phyloP scores from a whole-genome alignment of 2,329 filamentous ascomycete species.

The Keithomyces neogunnii region DNA sequence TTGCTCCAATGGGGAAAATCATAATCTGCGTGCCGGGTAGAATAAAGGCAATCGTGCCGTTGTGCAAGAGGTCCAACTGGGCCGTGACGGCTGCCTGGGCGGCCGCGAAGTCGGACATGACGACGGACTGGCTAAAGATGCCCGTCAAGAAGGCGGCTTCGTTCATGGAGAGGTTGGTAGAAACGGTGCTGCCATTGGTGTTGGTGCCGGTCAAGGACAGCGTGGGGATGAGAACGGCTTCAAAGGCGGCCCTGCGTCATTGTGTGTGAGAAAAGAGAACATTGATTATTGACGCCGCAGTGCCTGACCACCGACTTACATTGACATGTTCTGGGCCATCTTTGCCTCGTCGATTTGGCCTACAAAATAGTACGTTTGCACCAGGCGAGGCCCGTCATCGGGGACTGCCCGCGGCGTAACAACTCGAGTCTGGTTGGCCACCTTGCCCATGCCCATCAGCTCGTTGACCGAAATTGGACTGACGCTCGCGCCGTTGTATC shows the following conservation, averaged over 20 bases:
- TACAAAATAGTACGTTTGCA: slow-evolving; percentile 60
- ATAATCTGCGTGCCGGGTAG: slow-evolving; percentile 60
- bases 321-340: slow-evolving; percentile 47
- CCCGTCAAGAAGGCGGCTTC: slow-evolving; percentile 65
- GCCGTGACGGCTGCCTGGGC: slow-evolving; percentile 43
- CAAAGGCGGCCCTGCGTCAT: slow-evolving; percentile 41
- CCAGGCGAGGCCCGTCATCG: slow-evolving; percentile 25
- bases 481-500: slow-evolving; percentile 42
- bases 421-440: slow-evolving; percentile 11
- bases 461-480: slow-evolving; percentile 18
- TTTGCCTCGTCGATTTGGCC: slow-evolving; percentile 55
- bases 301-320: slow-evolving; percentile 38
- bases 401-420: neutral
- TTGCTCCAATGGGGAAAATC: slow-evolving; percentile 61
- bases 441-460: slow-evolving; percentile 16
- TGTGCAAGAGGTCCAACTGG: slow-evolving; percentile 34
- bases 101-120: slow-evolving; percentile 40
- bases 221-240: slow-evolving; percentile 58
- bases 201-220: slow-evolving; percentile 56
- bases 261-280: neutral
- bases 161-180: slow-evolving; percentile 58
- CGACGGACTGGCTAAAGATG: slow-evolving; percentile 53
- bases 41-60: slow-evolving; percentile 54
- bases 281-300: neutral
- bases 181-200: slow-evolving; percentile 40